phyloP scores from a whole-genome alignment of 1,284 basidiomycete species.

The Cutaneotrichosporon sp. region DNA sequence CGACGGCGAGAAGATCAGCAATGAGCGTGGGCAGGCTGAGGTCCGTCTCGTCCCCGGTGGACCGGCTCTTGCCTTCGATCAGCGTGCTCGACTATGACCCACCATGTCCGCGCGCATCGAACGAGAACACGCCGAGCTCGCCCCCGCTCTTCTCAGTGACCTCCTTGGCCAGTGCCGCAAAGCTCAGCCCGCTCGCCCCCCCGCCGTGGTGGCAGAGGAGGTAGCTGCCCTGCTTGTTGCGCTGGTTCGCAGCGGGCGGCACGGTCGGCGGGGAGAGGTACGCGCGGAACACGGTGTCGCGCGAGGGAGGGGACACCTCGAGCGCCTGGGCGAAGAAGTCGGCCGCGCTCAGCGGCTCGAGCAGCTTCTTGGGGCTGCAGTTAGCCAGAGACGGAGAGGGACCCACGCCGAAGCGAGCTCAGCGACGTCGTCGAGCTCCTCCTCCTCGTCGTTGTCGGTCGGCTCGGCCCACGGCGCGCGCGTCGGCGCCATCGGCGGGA shows the following conservation, averaged over 20 bases:
- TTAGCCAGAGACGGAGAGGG: background rate
- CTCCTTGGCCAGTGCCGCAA: constrained; percentile 83
- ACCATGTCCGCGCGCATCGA: constrained; percentile 91
- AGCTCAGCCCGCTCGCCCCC: constrained; percentile 84
- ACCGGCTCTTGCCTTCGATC: constrained; percentile 62
- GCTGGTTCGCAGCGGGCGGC: constrained; percentile 7
- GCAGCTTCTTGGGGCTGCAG: constrained; percentile 53
- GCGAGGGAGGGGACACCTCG: constrained; percentile 66
- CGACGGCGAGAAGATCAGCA: constrained; percentile 68
- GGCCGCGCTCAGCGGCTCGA: constrained; percentile 70
- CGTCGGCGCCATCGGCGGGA: constrained; percentile 47
- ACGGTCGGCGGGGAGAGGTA: constrained; percentile 66
- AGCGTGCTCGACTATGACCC: too few relatives aligned
- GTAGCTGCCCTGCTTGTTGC: constrained; percentile 60
- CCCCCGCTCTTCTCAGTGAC: constrained; percentile 64
- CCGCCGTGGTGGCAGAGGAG: constrained; percentile 94
- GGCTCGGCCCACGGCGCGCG: constrained; percentile 48
- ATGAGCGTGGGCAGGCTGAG: constrained; percentile 71
- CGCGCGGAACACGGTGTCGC: constrained; percentile 67
- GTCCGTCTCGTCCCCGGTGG: constrained; percentile 60
- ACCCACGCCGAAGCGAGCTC: constrained; percentile 58
- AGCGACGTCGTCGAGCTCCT: constrained; percentile 65
- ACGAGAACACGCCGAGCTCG: constrained; percentile 77
- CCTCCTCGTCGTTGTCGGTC: constrained; percentile 51
- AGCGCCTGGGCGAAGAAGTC: constrained; percentile 74